Evolutionary conservation across 2,329 filamentous ascomycete species (phyloP), one percentile per base, ranked within the genome.

Genomic region (Colletotrichum spaethianum): DNA sequence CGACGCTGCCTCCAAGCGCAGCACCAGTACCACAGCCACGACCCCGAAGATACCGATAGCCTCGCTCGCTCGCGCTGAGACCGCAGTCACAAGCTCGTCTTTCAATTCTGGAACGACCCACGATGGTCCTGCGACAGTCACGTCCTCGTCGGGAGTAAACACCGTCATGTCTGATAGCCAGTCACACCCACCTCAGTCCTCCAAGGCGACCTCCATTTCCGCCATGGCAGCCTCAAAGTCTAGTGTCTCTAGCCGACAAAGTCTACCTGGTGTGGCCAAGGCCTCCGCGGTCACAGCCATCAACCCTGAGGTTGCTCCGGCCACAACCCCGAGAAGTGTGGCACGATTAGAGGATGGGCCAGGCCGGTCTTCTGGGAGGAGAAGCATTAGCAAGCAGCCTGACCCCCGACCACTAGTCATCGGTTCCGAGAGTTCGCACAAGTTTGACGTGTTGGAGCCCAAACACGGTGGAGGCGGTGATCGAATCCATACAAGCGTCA

Each of bases 201-300:
- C 86, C n/a, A 89, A 86, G 68, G 78, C 85, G 7, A 85, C 85
- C 12, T 86, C 87, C 12, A 82, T 86, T 53, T 82, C 84, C n/a
- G 83, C 86, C 16, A 80, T 85, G 73, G 80, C 85, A 2, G 79
- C 82, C 2, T 82, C 83, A 5, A 89, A 86, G 73, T 83, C 86
- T 1, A 78, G 79, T 16, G 75, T 81, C 1, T 78, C 82, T 3
- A 83, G 78, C 66, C 78, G 80, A 3, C 85, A 84, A 70, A 83
- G 78, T 31, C 77, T 86, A 3, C 80, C 84, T 1, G 85, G 82
- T 66, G 84, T 85, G 59, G 80, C 82, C 4, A 85, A 84, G 57
- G 82, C 83, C 23, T 78, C 82, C n/a, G 81, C 82, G 2, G 78
- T 82, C 7, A 80, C 82, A 4, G 83, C 84, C 26, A 82, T 82